Conservation (phyloP, 75 land plant genomes). For the Chamaecyparis obtusa region DNA sequence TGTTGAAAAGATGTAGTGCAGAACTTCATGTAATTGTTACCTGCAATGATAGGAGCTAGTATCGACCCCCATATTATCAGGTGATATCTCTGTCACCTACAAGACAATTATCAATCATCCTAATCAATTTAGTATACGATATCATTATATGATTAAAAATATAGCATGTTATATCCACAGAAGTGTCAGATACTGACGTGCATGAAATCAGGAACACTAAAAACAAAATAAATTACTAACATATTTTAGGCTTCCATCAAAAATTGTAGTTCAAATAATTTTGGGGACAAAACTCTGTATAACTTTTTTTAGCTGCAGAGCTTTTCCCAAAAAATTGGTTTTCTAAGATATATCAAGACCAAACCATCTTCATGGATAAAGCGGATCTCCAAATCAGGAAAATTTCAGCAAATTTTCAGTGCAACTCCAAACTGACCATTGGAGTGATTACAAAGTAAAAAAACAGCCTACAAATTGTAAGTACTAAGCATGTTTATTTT, state of each 20-base stretch:
- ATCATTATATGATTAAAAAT: neutral
- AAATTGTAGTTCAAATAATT: neutral
- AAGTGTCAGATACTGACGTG: neutral
- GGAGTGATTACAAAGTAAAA: too few relatives aligned
- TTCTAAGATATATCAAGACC: neutral
- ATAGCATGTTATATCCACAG: neutral
- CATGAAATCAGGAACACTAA: neutral
- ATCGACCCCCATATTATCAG: constrained; percentile 63
- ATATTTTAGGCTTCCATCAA: neutral
- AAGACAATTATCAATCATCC: constrained; percentile 2
- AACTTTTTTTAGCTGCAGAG: neutral
- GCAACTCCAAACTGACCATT: too few relatives aligned
- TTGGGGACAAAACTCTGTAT: neutral
- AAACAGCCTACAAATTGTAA: too few relatives aligned
- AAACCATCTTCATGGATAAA: neutral
- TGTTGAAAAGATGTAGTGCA: neutral
- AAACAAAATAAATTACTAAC: neutral
- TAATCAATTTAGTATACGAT: neutral
- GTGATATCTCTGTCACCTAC: constrained; percentile 65
- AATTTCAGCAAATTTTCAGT: neutral
- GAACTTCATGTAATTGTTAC: constrained; percentile 30
- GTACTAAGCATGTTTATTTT: too few relatives aligned
- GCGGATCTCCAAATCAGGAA: neutral
- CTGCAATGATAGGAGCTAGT: constrained; percentile 95
- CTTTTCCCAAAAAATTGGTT: neutral